phyloP scores from a whole-genome alignment of 768 basidiomycete genomes.

The Sarcodon aspratus region DNA sequence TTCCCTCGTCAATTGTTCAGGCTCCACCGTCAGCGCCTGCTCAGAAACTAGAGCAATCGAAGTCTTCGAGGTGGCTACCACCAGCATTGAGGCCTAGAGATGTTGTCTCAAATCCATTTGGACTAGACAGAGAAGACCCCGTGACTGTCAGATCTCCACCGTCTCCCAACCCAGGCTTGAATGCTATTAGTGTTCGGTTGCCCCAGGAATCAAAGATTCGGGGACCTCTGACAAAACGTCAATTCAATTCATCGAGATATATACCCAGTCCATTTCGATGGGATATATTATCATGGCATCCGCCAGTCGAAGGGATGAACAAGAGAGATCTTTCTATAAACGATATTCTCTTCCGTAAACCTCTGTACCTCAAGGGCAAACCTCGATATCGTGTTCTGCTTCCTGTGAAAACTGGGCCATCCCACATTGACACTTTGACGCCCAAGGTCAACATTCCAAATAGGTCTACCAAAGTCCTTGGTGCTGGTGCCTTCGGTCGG shows the following conservation, averaged over 20 bases:
- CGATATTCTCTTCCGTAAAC: constrained; percentile 48
- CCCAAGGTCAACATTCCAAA: constrained; percentile 31
- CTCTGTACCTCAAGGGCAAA: constrained; percentile 20
- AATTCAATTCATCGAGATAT: constrained; percentile 31
- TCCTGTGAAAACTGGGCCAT: constrained; percentile 14
- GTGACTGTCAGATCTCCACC: constrained; percentile 4
- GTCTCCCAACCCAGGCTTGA: constrained; percentile 10
- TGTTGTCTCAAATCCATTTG: neutral
- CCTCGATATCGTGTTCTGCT: constrained; percentile 23
- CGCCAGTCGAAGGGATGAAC: constrained; percentile 56
- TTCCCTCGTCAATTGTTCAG: constrained; percentile 1
- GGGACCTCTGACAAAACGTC: constrained; percentile 36
- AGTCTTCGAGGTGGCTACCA: constrained; percentile 14
- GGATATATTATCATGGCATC: constrained; percentile 63
- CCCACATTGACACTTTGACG: constrained; percentile 2
- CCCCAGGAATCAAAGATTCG: constrained; percentile 31
- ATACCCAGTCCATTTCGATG: constrained; percentile 30
- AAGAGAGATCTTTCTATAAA: constrained; percentile 52
- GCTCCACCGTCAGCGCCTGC: constrained; percentile 10
- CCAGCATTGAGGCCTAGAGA: constrained; percentile 12
- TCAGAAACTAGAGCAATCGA: constrained; percentile 7
- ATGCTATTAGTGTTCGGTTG: constrained; percentile 30
- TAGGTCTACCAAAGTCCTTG: constrained; percentile 7
- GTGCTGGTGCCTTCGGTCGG: constrained; percentile 16
- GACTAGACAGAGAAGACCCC: neutral